Evolutionary conservation across 805 yeast genomes (phyloP).

Genomic region (Saturnispora galanensis): DNA sequence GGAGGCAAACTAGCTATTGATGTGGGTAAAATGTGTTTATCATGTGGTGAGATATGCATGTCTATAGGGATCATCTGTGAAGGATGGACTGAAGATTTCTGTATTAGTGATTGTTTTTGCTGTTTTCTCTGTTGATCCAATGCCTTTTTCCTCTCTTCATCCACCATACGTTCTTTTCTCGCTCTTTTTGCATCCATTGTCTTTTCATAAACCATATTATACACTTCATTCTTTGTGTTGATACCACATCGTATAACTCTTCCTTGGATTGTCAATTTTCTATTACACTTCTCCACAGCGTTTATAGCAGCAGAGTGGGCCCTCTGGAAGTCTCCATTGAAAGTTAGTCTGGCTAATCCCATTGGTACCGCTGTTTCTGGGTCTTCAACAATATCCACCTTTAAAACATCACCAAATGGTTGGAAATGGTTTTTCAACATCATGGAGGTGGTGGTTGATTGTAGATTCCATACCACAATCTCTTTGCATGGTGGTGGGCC

Average conservation of each 20-base stretch:
- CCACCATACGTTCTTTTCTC: slow-evolving; percentile 28
- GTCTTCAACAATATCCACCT: slow-evolving; percentile 52
- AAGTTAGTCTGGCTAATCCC: slow-evolving; percentile 58
- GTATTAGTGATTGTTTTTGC: slow-evolving; percentile 1
- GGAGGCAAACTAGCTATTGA: slow-evolving; percentile 32
- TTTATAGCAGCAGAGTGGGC: slow-evolving; percentile 38
- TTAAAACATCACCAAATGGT: slow-evolving; percentile 53
- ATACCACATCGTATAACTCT: slow-evolving; percentile 42
- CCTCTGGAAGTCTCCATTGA: slow-evolving; percentile 44
- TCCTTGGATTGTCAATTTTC: slow-evolving; percentile 40
- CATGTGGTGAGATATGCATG: slow-evolving; percentile 21
- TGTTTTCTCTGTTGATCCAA: slow-evolving; percentile 12
- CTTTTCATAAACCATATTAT: slow-evolving; percentile 24
- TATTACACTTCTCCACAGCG: slow-evolving; percentile 34
- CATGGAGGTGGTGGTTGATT: slow-evolving; percentile 39
- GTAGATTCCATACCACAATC: slow-evolving; percentile 59
- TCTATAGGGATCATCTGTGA: not conserved
- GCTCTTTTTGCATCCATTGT: slow-evolving; percentile 29
- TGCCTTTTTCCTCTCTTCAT: slow-evolving; percentile 15
- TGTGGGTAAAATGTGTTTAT: slow-evolving; percentile 23
- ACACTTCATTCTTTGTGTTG: slow-evolving; percentile 34
- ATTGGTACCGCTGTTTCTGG: slow-evolving; percentile 71
- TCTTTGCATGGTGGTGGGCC: slow-evolving; percentile 69
- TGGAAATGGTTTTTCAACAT: slow-evolving; percentile 44
- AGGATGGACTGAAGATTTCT: not conserved